Evolutionary conservation across 176 grass and related monocot species (phyloP), one percentile per base, ranked within the genome.

Genomic region (Avena atlantica): DNA sequence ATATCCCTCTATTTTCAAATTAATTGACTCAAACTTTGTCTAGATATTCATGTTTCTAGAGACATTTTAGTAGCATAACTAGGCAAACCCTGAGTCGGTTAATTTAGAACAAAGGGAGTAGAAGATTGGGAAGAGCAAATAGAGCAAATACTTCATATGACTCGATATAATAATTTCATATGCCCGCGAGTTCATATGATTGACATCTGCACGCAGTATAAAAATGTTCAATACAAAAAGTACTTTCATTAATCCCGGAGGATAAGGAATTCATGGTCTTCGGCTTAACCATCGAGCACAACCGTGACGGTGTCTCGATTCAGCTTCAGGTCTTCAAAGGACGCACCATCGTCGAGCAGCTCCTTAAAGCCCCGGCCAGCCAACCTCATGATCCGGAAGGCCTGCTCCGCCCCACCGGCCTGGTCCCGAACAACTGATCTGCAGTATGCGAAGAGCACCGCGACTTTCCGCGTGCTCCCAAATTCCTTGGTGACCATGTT

Each of bases 361-460:
- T 78, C 80, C 17, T 65, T 19, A 6, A 64, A 78, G 12, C 0
- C 17, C 3, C 21, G 17, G 31, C 55, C 55, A 37, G 45, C 7
- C 21, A 90, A 8, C 48, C 84, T 83, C 84, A 57, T 73, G 74
- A 87, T 63, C 45, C 74, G 64, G 74, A 90, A 73, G 21, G 73
- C 53, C 21, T 55, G 56, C 31, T 55, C 45, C 15, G 16, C 16
- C 87, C 50, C 57, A 15, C 50, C 57, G n/a, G 52, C 67, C 9
- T 19, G 81, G 0, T 69, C 84, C 1, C 5, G 8, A 0, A 86
- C 5, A 9, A 52, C 74, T 3, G 84, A 90, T 4, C 80, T 78
- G 79, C 79, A 86, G 84, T 65, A 87, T 3, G 63, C 45, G 47
- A 83, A 87, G 63, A 90, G 89, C 74, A 3, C 37, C 1, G 64